Conservation (phyloP, 208 protist genomes). For the Crithidia expoeki region DNA sequence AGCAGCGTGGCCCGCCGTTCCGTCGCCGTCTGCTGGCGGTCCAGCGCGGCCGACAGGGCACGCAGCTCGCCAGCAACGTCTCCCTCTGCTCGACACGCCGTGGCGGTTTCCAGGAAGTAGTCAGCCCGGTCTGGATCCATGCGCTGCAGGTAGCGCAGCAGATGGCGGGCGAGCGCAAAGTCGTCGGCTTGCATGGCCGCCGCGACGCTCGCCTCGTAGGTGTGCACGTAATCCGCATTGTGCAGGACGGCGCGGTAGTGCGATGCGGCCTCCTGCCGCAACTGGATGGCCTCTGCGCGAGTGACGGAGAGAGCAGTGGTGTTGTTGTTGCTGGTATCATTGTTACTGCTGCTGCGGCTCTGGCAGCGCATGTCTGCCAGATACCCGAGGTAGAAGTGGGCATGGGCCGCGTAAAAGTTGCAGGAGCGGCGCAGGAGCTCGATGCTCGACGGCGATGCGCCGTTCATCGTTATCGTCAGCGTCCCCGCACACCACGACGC, state of each 20-base stretch:
- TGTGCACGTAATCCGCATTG: constrained; percentile 57
- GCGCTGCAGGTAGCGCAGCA: constrained; percentile 62
- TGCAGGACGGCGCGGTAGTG: constrained; percentile 52
- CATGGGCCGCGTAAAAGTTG: constrained; percentile 73
- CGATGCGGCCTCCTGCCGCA: constrained; percentile 37
- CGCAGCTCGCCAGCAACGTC: constrained; percentile 51
- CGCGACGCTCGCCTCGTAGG: constrained; percentile 66
- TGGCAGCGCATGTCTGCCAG: constrained; percentile 30
- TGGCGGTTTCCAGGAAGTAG: constrained; percentile 68
- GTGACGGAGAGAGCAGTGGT: constrained; percentile 2
- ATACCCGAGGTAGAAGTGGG: constrained; percentile 82
- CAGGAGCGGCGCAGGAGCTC: constrained; percentile 26
- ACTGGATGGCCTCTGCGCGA: constrained; percentile 8
- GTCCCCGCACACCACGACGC: constrained; percentile 24
- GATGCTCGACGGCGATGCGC: constrained; percentile 5
- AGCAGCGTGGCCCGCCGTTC: constrained; percentile 72
- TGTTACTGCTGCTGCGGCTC: neutral
- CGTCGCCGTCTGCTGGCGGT: constrained; percentile 53
- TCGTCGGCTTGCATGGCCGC: constrained; percentile 54
- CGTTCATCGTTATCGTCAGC: constrained; percentile 7
- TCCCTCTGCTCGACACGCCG: constrained; percentile 60
- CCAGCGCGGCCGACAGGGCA: constrained; percentile 76
- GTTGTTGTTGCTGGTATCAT: too few relatives aligned
- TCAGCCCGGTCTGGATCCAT: constrained; percentile 59
- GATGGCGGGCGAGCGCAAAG: constrained; percentile 60